Conservation (phyloP, 1,284 basidiomycete species). For the Pyrrhoderma lamaoense region DNA sequence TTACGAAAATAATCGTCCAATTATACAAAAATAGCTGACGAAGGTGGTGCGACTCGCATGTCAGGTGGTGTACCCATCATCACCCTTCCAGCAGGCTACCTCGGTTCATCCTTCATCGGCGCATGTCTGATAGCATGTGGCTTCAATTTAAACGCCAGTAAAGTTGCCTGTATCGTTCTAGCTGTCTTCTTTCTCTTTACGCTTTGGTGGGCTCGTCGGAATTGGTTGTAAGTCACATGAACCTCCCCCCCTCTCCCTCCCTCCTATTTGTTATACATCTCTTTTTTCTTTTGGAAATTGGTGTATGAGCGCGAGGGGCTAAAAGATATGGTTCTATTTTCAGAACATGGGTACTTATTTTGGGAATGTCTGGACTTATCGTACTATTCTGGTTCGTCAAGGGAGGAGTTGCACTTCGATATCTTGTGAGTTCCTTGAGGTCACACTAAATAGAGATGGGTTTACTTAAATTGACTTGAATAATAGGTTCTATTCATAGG, state of each 20-base stretch:
- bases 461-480: too few relatives aligned
- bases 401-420: slow-evolving; percentile 63
- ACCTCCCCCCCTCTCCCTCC: background rate
- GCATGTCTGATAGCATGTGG: slow-evolving; percentile 86
- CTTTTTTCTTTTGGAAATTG: background rate
- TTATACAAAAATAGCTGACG: slow-evolving; percentile 53
- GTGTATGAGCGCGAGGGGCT: background rate
- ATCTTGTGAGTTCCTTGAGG: slow-evolving; percentile 61
- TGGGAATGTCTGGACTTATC: slow-evolving; percentile 70
- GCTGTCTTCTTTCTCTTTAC: slow-evolving; percentile 88
- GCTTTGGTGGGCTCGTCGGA: slow-evolving; percentile 82
- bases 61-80: slow-evolving; percentile 85
- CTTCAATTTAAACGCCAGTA: slow-evolving; percentile 91
- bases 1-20: background rate
- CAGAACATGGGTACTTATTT: slow-evolving; percentile 68
- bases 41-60: slow-evolving; percentile 92
- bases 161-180: slow-evolving; percentile 79
- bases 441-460: too few relatives aligned
- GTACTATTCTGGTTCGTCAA: slow-evolving; percentile 82
- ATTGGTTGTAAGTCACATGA: slow-evolving; percentile 56
- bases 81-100: slow-evolving; percentile 85
- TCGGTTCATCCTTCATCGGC: slow-evolving; percentile 88
- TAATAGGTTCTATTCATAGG: slow-evolving; percentile 88
- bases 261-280: too few relatives aligned
- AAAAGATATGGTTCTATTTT: background rate